Base-by-base conservation (phyloP, 2,329 filamentous ascomycete genomes). In the Juglanconis oblonga region DNA sequence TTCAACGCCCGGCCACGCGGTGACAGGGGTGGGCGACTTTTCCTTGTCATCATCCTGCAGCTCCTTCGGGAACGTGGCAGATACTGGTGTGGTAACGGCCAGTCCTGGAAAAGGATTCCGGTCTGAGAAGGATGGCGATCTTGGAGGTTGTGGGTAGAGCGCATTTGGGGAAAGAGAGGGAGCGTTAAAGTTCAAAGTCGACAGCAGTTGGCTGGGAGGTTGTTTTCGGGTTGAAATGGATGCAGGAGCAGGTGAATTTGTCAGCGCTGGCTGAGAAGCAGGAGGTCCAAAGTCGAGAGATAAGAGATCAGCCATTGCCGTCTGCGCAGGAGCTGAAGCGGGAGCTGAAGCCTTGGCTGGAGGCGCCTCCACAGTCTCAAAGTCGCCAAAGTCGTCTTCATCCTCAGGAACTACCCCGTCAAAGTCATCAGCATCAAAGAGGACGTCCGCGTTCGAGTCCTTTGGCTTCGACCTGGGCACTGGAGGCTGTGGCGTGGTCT, bases 391-490 rank as follows among this genome's bases (percentile, higher is more conserved):
- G 38, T 85, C 81, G 36, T 82, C 82, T 51, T 81, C 81, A 29
- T 82, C 79, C 5, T 74, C 71, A 9, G 56, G 61, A 1, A 61
- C 58, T 36, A 59, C 59, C 3, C 64, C 64, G 56, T 79, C 79
- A 64, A 81, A 82, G 53, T 85, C 80, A 47, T 83, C 81, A 40
- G 83, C 87, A 71, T 91, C 87, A 69, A 91, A 91, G 3, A 91
- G 74, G 3, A 91, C 81, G 64, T 85, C 82, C 2, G 81, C 72
- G 48, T 84, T 74, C 1, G 69, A 63, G 11, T 70, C 70, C 57
- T 57, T 67, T 44, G 53, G 67, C 65, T 56, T 69, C 9, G 54
- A 31, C 32, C 53, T 55, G 14, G 35, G 24, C 14, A 45, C 11
- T 10, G 17, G 33, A 8, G 62, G 51, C 62, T 71, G 66, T 4